A percentile compares a stretch with the other conserved stretches of the same genome.
Conservation (phyloP, 2,329 filamentous ascomycete species). For the Aspergillus sp. region DNA sequence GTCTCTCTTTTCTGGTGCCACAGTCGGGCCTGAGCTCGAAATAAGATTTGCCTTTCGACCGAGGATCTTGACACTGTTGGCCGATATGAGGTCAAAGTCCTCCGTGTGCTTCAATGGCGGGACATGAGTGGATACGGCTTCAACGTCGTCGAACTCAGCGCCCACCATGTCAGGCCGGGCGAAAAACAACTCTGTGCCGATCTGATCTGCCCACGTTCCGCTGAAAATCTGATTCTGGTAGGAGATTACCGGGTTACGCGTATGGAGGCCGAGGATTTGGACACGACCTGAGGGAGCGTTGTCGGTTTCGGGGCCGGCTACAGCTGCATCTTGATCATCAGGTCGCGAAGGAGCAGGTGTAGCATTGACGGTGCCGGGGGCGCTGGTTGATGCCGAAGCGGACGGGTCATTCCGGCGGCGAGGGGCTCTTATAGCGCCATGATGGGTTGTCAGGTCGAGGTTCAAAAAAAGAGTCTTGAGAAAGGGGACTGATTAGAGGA, state of each 20-base stretch:
- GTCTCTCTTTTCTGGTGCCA: conserved; percentile 1
- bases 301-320: conserved; percentile 38
- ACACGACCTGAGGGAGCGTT: conserved; percentile 47
- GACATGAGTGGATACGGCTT: conserved; percentile 46
- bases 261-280: conserved; percentile 82
- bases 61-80: conserved; percentile 67
- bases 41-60: conserved; percentile 64
- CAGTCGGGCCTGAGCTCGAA: conserved; percentile 37
- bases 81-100: conserved; percentile 70
- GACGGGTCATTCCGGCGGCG: conserved; percentile 27
- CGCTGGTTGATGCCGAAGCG: conserved; percentile 5
- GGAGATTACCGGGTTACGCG: conserved; percentile 71
- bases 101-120: conserved; percentile 41
- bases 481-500: neutral
- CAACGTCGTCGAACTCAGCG: conserved; percentile 21
- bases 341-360: conserved; percentile 11
- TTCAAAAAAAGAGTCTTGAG: conserved; percentile 60
- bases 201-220: conserved; percentile 76
- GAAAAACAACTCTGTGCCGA: conserved; percentile 83
- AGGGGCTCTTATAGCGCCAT: conserved; percentile 38
- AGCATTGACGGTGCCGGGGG: conserved; percentile 4
- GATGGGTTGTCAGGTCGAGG: conserved; percentile 54
- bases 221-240: conserved; percentile 77
- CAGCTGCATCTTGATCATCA: conserved; percentile 36
- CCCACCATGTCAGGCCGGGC: conserved; percentile 41